Conservation (phyloP, 768 basidiomycete species). For the Trametes punicea region DNA sequence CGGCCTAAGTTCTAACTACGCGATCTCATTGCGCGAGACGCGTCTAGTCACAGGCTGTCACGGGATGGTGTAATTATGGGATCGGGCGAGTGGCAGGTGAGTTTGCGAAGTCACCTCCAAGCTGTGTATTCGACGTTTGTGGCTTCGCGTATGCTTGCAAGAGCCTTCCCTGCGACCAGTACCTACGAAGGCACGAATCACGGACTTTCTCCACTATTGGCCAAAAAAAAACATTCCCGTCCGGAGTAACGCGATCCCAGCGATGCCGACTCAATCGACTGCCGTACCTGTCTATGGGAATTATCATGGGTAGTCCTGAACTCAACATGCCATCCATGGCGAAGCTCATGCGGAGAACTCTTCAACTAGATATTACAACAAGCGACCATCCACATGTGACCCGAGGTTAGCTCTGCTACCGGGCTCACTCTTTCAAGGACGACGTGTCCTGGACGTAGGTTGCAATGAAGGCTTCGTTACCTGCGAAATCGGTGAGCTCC, state of each 20-base stretch:
- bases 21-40: too few relatives aligned
- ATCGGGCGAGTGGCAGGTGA: too few relatives aligned
- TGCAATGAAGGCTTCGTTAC: conserved; percentile 87
- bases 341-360: background rate
- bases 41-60: too few relatives aligned
- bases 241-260: background rate
- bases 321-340: background rate
- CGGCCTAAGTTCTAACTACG: too few relatives aligned
- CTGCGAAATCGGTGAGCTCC: conserved; percentile 70
- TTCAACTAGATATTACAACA: conserved; percentile 67
- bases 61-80: too few relatives aligned
- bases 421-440: conserved; percentile 45
- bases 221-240: too few relatives aligned
- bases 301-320: conserved; percentile 56
- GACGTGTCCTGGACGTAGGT: conserved; percentile 75
- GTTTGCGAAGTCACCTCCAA: too few relatives aligned
- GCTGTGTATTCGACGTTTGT: too few relatives aligned
- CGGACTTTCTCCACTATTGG: too few relatives aligned
- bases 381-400: conserved; percentile 59
- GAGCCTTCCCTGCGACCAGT: too few relatives aligned
- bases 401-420: conserved; percentile 65
- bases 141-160: too few relatives aligned
- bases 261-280: background rate
- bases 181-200: too few relatives aligned
- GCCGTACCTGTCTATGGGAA: conserved; percentile 60